These are phyloP conservation scores for Monosporascus ibericus DNA, from an alignment of 2,329 filamentous ascomycete genomes.

Conservation along the genomic window DNA sequence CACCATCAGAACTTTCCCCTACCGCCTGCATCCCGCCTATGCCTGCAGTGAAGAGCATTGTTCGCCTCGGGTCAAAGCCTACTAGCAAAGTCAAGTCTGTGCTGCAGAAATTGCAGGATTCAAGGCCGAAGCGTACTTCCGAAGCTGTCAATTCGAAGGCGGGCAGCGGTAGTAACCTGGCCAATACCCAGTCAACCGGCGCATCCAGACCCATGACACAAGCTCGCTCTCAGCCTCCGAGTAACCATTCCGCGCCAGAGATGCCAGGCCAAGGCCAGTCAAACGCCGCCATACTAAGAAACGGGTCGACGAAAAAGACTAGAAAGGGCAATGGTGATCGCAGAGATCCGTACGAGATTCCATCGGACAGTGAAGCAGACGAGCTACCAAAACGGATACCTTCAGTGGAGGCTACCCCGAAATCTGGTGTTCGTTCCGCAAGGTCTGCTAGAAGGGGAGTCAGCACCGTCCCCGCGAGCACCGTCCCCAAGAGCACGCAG, in stretches of 20 bases:
- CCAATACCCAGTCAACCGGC: not conserved
- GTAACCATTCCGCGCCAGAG: not conserved
- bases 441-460: not conserved
- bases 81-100: too few species aligned
- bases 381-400: not conserved
- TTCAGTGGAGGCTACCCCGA: not conserved
- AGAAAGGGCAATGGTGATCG: not conserved
- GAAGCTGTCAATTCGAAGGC: not conserved
- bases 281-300: not conserved
- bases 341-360: slow-evolving; percentile 17
- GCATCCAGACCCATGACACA: not conserved
- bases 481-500: not conserved
- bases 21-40: too few species aligned
- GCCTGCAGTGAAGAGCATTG: too few species aligned
- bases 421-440: not conserved
- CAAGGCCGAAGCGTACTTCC: too few species aligned
- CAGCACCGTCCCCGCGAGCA: not conserved
- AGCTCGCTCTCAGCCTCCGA: not conserved
- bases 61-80: too few species aligned
- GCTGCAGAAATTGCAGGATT: too few species aligned
- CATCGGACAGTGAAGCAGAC: slow-evolving; percentile 16
- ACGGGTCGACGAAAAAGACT: not conserved
- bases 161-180: not conserved
- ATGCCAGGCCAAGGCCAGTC: not conserved
- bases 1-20: too few species aligned